phyloP scores from a whole-genome alignment of 352 stramenopile species.

The Pythium sp. region DNA sequence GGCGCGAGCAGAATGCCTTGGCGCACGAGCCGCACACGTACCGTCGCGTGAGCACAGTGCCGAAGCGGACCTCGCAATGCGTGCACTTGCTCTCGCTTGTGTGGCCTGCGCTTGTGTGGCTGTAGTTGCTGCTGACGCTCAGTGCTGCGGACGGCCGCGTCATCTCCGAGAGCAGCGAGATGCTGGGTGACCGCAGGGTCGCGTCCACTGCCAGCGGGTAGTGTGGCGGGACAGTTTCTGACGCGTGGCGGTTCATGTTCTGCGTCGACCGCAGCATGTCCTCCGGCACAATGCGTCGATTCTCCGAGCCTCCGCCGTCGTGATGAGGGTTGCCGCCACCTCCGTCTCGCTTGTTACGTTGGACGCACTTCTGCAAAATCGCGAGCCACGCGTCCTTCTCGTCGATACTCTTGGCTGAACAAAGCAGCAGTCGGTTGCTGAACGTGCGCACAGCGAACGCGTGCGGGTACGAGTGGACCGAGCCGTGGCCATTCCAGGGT shows the following conservation, averaged over 20 bases:
- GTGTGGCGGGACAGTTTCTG: neutral
- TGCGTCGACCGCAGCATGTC: slow-evolving; percentile 33
- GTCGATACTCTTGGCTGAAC: slow-evolving; percentile 34
- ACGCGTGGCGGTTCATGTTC: neutral
- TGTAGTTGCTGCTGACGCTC: slow-evolving; percentile 1
- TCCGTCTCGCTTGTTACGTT: slow-evolving; percentile 23
- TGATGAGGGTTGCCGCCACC: slow-evolving; percentile 13
- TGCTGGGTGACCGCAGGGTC: neutral
- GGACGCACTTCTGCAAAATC: slow-evolving; percentile 27
- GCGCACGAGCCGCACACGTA: slow-evolving; percentile 64
- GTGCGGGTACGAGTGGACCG: slow-evolving; percentile 49
- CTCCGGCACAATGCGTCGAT: slow-evolving; percentile 49
- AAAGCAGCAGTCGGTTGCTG: slow-evolving; percentile 57
- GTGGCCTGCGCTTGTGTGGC: slow-evolving; percentile 12
- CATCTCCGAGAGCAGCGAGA: neutral
- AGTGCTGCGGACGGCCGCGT: neutral
- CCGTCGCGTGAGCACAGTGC: slow-evolving; percentile 37
- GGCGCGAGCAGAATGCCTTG: slow-evolving; percentile 52
- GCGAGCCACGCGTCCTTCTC: slow-evolving; percentile 53
- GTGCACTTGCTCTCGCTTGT: slow-evolving; percentile 35
- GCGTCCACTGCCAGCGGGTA: neutral
- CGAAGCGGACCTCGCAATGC: slow-evolving; percentile 55
- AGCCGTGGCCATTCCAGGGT: slow-evolving; percentile 52
- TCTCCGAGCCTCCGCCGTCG: slow-evolving; percentile 30
- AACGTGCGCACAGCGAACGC: slow-evolving; percentile 65